These are phyloP conservation scores for Ambrosia hybrid DNA, from an alignment of 140 eudicot genomes.

Conservation along the genomic window DNA sequence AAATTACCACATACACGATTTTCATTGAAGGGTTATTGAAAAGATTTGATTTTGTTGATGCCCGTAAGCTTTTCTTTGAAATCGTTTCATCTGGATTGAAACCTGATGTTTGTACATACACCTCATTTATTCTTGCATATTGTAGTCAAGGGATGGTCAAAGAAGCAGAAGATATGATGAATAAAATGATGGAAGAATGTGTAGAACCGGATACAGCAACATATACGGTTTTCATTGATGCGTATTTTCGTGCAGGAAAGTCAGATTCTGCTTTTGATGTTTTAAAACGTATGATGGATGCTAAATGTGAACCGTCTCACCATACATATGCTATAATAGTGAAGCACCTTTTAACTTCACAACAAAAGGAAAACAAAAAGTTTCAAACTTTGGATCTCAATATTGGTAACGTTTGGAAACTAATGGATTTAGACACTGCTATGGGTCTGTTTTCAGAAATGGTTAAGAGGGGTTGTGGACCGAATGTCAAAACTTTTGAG, in stretches of 20 bases:
- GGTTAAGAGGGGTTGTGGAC: conserved; percentile 53
- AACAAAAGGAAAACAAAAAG: conserved; percentile 25
- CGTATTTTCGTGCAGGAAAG: conserved; percentile 59
- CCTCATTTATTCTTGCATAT: conserved; percentile 70
- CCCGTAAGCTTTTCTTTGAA: conserved; percentile 42
- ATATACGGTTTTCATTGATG: conserved; percentile 74
- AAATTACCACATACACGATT: conserved; percentile 49
- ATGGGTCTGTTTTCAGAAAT: conserved; percentile 58
- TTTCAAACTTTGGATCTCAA: conserved; percentile 31
- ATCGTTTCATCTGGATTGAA: conserved; percentile 50
- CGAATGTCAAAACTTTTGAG: conserved; percentile 46
- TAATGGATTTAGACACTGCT: conserved; percentile 55
- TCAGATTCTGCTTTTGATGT: conserved; percentile 49
- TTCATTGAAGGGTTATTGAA: conserved; percentile 61
- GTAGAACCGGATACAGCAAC: conserved; percentile 61
- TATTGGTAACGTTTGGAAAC: conserved; percentile 67
- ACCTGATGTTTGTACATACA: conserved; percentile 79
- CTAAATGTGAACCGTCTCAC: conserved; percentile 62
- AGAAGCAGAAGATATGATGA: conserved; percentile 66
- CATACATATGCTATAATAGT: conserved; percentile 71
- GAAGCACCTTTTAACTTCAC: conserved; percentile 50
- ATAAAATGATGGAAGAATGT: conserved; percentile 52
- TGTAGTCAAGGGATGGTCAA: conserved; percentile 67
- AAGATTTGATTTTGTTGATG: conserved; percentile 53
- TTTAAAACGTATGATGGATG: conserved; percentile 63